phyloP scores from a whole-genome alignment of 1,284 basidiomycete genomes.

The Cryptococcus sp. region DNA sequence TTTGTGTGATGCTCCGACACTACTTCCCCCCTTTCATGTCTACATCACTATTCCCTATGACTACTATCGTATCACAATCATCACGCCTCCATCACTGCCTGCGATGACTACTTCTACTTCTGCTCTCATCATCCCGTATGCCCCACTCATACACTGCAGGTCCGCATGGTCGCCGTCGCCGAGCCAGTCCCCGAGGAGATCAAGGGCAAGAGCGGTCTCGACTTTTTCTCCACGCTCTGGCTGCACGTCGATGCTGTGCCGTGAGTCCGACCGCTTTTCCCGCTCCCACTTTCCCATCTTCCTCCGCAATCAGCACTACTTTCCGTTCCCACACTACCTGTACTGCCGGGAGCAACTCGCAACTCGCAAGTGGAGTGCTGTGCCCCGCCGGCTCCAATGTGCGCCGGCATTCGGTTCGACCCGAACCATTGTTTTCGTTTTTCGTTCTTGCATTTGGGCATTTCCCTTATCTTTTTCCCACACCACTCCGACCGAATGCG shows the following conservation, averaged over 20 bases:
- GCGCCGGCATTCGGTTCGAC: not conserved
- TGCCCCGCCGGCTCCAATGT: not conserved
- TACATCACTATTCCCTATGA: too few species aligned
- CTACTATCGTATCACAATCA: too few species aligned
- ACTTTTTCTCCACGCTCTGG: slow-evolving; percentile 39
- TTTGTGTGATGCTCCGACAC: too few species aligned
- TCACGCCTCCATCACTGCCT: too few species aligned
- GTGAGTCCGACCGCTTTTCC: slow-evolving; percentile 23
- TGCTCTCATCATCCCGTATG: not conserved
- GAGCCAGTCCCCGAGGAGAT: slow-evolving; percentile 40
- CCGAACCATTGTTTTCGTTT: not conserved
- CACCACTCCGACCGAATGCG: too few species aligned
- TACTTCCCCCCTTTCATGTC: too few species aligned
- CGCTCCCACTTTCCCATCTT: not conserved
- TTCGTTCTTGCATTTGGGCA: too few species aligned
- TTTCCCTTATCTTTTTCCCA: too few species aligned
- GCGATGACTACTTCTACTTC: too few species aligned
- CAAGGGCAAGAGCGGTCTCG: slow-evolving; percentile 20
- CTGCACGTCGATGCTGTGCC: slow-evolving; percentile 46
- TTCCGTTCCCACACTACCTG: too few species aligned
- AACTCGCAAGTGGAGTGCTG: too few species aligned
- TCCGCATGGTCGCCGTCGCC: slow-evolving; percentile 37
- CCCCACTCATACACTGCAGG: slow-evolving; percentile 11
- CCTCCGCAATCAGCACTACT: not conserved
- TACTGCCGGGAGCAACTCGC: too few species aligned